Percentiles rank a stretch among this genome's conserved stretches.
phyloP scores from a whole-genome alignment of 805 yeast genomes.

The Alloascoidea africana region DNA sequence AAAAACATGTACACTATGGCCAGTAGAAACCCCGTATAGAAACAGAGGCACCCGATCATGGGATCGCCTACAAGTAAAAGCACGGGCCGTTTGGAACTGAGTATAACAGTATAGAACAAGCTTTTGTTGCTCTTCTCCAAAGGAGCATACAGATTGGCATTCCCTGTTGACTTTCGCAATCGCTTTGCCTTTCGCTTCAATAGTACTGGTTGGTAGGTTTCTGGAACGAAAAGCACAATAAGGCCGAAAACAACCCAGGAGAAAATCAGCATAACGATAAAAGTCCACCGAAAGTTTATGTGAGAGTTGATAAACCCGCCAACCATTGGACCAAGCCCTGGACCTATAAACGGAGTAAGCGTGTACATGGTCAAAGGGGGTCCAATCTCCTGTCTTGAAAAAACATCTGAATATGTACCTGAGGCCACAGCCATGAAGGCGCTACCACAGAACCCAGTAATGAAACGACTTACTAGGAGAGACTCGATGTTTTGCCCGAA shows the following conservation, averaged over 20 bases:
- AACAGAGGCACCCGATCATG: conserved; percentile 36
- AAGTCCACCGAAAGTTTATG: conserved; percentile 59
- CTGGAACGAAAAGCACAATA: conserved; percentile 35
- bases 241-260: conserved; percentile 37
- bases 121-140: conserved; percentile 26
- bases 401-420: conserved; percentile 62
- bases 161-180: conserved; percentile 35
- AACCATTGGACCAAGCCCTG: conserved; percentile 51
- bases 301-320: conserved; percentile 47
- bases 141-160: conserved; percentile 24
- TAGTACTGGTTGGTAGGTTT: conserved; percentile 46
- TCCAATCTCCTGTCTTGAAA: conserved; percentile 44
- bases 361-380: conserved; percentile 55
- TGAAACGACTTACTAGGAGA: conserved; percentile 45
- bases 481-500: conserved; percentile 46
- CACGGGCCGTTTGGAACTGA: conserved; percentile 30
- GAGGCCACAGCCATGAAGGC: conserved; percentile 67
- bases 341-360: conserved; percentile 43
- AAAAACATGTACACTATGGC: conserved; percentile 52
- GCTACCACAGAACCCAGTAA: conserved; percentile 62
- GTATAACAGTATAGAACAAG: conserved; percentile 26
- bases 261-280: conserved; percentile 45
- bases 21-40: conserved; percentile 39
- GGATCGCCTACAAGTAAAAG: conserved; percentile 32
- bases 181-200: conserved; percentile 34